Conservation (phyloP, 1,139 yeast species). For the Sugiyamaella castrensis region DNA sequence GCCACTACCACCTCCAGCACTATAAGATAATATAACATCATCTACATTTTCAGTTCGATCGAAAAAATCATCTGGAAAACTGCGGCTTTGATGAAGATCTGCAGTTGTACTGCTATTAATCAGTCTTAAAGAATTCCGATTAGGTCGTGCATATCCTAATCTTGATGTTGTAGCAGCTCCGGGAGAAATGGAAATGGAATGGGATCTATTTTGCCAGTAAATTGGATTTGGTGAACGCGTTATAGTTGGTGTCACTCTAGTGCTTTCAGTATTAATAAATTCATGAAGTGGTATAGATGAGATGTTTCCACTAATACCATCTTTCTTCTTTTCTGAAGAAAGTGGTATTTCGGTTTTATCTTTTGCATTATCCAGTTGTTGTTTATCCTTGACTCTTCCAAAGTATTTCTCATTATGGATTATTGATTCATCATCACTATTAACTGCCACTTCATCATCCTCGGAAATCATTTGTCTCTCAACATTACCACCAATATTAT, state of each 20-base stretch:
- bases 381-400: too few species aligned
- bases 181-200: constrained; percentile 12
- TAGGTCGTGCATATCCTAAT: constrained; percentile 3
- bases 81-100: constrained; percentile 1
- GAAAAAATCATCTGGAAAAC: not conserved
- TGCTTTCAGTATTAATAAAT: too few species aligned
- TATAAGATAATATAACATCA: constrained; percentile 24
- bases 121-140: not conserved
- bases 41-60: constrained; percentile 11
- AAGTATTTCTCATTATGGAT: too few species aligned
- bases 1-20: constrained; percentile 1
- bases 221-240: not conserved
- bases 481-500: not conserved
- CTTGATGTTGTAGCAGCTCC: constrained; percentile 11
- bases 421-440: constrained; percentile 3
- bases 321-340: too few species aligned
- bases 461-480: too few species aligned
- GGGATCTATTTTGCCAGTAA: constrained; percentile 7
- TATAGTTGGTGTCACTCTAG: too few species aligned
- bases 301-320: too few species aligned
- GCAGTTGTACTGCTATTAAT: not conserved
- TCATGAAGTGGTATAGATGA: too few species aligned
- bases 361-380: too few species aligned
- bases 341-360: too few species aligned
- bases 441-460: constrained; percentile 8